Percentiles rank a stretch among this genome's conserved stretches.
Conservation (phyloP, 495 filamentous ascomycete genomes). For the Daldinia decipiens region DNA sequence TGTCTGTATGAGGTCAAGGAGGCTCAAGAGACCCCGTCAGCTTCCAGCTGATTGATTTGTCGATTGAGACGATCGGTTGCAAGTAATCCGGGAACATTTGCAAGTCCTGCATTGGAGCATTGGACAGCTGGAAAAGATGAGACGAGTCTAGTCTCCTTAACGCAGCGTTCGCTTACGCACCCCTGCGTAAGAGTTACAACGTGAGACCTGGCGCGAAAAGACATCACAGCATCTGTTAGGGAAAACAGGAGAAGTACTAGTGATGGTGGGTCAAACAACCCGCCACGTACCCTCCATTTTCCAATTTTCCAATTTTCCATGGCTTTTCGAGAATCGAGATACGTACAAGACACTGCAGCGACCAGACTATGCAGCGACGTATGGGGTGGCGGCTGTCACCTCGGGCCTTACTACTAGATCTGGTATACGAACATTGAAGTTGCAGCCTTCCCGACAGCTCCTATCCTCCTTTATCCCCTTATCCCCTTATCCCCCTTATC, state of each 20-base stretch:
- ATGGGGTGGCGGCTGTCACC: slow-evolving; percentile 14
- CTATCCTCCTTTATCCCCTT: background rate
- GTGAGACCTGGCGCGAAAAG: slow-evolving; percentile 43
- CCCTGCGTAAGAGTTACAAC: slow-evolving; percentile 34
- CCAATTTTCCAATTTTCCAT: slow-evolving; percentile 1
- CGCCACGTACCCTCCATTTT: slow-evolving; percentile 34
- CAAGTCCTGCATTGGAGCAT: slow-evolving; percentile 18
- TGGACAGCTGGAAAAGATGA: slow-evolving; percentile 37
- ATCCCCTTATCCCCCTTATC: background rate
- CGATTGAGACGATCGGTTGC: slow-evolving; percentile 11
- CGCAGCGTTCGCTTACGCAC: slow-evolving; percentile 32
- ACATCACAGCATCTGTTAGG: slow-evolving; percentile 35
- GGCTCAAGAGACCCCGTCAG: slow-evolving; percentile 30
- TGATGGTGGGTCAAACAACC: slow-evolving; percentile 41
- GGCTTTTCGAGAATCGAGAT: slow-evolving; percentile 19
- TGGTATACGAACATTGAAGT: slow-evolving; percentile 6
- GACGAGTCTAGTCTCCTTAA: slow-evolving; percentile 38
- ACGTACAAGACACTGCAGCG: slow-evolving; percentile 15
- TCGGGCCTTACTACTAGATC: slow-evolving; percentile 12
- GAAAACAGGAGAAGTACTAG: slow-evolving; percentile 42
- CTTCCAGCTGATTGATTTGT: slow-evolving; percentile 23
- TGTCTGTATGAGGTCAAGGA: slow-evolving; percentile 38
- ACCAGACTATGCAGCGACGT: background rate
- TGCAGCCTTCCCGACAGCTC: slow-evolving; percentile 1
- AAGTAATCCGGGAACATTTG: slow-evolving; percentile 15